A percentile compares a stretch with the other conserved stretches of the same genome.
Evolutionary conservation across 257 asterid species (phyloP).

Genomic region (Catharanthus roseus): DNA sequence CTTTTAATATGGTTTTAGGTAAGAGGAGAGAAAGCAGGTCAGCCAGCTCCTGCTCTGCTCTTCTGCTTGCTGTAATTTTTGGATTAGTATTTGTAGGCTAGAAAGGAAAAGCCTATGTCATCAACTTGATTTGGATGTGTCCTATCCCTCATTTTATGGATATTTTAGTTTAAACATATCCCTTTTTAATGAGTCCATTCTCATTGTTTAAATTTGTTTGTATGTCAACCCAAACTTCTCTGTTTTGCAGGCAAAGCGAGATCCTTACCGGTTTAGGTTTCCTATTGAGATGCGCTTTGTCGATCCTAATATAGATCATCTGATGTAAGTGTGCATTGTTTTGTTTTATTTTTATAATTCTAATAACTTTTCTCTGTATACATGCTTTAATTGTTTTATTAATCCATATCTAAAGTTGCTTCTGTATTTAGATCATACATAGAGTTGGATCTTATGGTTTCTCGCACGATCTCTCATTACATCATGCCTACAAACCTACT

Average conservation of each 20-base stretch:
- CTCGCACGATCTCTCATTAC: background rate
- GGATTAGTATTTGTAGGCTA: background rate
- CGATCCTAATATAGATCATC: conserved; percentile 86
- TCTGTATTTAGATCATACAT: background rate
- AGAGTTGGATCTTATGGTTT: background rate
- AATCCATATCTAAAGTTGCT: background rate
- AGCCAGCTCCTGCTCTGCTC: background rate
- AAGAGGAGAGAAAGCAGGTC: background rate
- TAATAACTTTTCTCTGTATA: background rate
- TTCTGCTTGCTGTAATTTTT: background rate
- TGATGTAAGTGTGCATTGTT: conserved; percentile 49
- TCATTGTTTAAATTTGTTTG: background rate
- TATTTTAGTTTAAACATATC: background rate
- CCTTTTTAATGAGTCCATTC: too few relatives aligned
- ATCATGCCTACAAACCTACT: conserved; percentile 2
- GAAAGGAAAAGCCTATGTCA: background rate
- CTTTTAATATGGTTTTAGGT: background rate
- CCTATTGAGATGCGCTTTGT: conserved; percentile 95
- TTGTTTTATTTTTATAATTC: background rate
- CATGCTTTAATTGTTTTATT: background rate
- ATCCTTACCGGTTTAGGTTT: conserved; percentile 89
- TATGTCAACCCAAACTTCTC: conserved; percentile 6
- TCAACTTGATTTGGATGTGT: background rate
- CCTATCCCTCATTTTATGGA: background rate
- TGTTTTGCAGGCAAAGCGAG: conserved; percentile 85